phyloP scores from a whole-genome alignment of 345 rosid species.

The Citrus medica region DNA sequence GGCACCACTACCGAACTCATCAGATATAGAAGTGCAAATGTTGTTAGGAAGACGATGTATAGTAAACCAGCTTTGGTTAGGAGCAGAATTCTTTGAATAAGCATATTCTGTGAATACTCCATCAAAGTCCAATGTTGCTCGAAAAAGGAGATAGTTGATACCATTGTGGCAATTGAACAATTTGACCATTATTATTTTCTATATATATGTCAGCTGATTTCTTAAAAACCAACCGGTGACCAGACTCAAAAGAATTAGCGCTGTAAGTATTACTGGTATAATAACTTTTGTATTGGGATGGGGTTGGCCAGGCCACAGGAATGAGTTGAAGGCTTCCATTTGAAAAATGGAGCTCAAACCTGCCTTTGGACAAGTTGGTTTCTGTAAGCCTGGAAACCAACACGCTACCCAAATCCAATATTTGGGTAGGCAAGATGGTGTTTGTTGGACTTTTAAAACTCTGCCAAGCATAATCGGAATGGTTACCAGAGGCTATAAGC shows the following conservation, averaged over 20 bases:
- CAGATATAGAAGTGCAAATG: slow-evolving; percentile 8
- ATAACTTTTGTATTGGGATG: slow-evolving; percentile 7
- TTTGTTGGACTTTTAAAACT: slow-evolving; percentile 37
- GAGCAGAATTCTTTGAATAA: slow-evolving; percentile 7
- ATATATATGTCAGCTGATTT: slow-evolving; percentile 15
- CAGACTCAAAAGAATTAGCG: slow-evolving; percentile 3
- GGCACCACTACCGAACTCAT: slow-evolving; percentile 8
- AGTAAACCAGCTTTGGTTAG: background rate
- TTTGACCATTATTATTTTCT: background rate
- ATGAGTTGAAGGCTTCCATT: slow-evolving; percentile 23
- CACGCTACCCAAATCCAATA: slow-evolving; percentile 13
- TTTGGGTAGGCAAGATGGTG: slow-evolving; percentile 38
- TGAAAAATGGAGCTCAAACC: slow-evolving; percentile 20
- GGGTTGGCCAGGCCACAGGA: slow-evolving; percentile 17
- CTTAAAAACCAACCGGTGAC: slow-evolving; percentile 14
- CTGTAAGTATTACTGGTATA: slow-evolving; percentile 11
- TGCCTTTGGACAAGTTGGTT: slow-evolving; percentile 20
- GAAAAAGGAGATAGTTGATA: background rate
- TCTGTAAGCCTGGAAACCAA: slow-evolving; percentile 12
- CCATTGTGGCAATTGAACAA: background rate
- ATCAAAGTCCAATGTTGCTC: slow-evolving; percentile 26
- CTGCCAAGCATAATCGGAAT: slow-evolving; percentile 30
- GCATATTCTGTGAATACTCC: slow-evolving; percentile 24
- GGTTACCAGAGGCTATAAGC: slow-evolving; percentile 11
- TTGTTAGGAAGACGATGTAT: background rate